Evolutionary conservation across 2,329 filamentous ascomycete species (phyloP).

Genomic region (Camillea tinctor): DNA sequence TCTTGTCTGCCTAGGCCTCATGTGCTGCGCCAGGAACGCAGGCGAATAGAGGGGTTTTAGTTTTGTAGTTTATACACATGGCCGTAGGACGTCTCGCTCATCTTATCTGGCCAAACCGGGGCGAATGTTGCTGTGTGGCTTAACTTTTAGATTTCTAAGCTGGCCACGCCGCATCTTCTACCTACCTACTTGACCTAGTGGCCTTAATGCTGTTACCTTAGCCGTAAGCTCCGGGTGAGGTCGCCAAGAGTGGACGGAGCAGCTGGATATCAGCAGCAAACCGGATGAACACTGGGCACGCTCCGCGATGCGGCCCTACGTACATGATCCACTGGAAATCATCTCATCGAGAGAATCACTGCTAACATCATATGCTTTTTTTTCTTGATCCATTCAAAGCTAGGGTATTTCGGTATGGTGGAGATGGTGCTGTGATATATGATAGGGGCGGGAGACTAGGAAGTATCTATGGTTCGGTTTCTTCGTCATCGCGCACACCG

Average conservation of each 20-base stretch:
- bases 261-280: constrained; percentile 60
- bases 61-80: too few species aligned
- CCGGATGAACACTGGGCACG: constrained; percentile 74
- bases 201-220: constrained; percentile 23
- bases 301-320: constrained; percentile 55
- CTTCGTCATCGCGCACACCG: too few species aligned
- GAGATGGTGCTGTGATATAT: constrained; percentile 61
- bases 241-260: constrained; percentile 63
- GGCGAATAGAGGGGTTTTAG: too few species aligned
- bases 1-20: too few species aligned
- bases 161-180: too few species aligned
- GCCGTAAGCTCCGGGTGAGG: constrained; percentile 67
- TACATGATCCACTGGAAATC: constrained; percentile 38
- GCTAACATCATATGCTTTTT: constrained; percentile 11
- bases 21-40: too few species aligned
- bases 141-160: too few species aligned
- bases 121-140: too few species aligned
- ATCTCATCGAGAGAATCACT: constrained; percentile 8
- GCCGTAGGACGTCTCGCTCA: too few species aligned
- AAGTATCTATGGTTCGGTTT: constrained; percentile 59
- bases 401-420: constrained; percentile 68
- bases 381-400: neutral
- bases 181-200: too few species aligned
- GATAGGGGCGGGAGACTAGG: too few species aligned
- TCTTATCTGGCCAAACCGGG: too few species aligned